Base-by-base conservation (phyloP, 768 basidiomycete genomes). In the Xanthoconium purpureum region DNA sequence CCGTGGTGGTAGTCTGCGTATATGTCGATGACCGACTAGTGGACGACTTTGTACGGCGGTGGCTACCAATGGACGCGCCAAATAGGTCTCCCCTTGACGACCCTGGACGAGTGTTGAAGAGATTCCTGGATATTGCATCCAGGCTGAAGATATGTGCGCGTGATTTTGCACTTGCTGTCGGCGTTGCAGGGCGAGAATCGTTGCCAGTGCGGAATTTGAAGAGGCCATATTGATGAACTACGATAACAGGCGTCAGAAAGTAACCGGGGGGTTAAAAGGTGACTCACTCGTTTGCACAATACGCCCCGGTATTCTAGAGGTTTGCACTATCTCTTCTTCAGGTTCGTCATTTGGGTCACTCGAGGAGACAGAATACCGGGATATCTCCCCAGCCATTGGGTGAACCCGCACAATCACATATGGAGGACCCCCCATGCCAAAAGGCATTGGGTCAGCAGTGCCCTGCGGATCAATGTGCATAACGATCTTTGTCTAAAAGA, bases 211-310 rank as follows among this genome's bases (percentile, higher is more conserved):
- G 81, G 72, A 95, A 94, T 66, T 90, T 87, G 75, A 94, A 96
- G 51, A 97, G 74, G 15, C 93, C 92, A 57, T 85, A 94, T 67
- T 91, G 90, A 65, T 94, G 89, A 53, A 93, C 91, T 94, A 54
- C 24, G 33, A 33, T 18, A 24, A 14, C 48, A 14, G 45, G 48
- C n/a, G 30, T 47, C 38, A 58, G 37, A 39, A 17, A 47, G 40
- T n/a, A 44, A 29, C 40, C 8, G 18, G 28, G 50, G 29, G 17
- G 10, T 5, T 30, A 7, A 39, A 51, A 56, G 5, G n/a, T 11
- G 43, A 76, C 85, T 66, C 70, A 95, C 94, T 90, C 5, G 90
- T 94, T 49, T 93, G 84, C 7, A 90, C 79, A 42, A 95, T 84
- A 24, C 88, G 83, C 14, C 80, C 81, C 5, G 87, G 80, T n/a